Conservation (phyloP, 2,329 filamentous ascomycete genomes). For the Aureobasidium sp. region DNA sequence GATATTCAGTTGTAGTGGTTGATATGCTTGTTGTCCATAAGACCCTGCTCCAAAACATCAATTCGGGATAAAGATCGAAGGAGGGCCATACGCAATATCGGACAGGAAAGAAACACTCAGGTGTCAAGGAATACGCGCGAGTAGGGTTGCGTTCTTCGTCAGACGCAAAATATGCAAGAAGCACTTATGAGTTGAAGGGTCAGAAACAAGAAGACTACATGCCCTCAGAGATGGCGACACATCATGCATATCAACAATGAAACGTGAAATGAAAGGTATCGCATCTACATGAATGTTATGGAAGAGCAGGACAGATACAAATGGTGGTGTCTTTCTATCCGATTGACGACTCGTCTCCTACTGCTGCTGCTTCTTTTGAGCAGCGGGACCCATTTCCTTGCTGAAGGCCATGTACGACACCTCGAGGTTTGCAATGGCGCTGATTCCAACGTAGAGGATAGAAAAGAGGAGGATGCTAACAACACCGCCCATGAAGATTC, state of each 20-base stretch:
- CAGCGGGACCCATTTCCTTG: conserved; percentile 85
- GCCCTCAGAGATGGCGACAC: too few species aligned
- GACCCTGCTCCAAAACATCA: too few species aligned
- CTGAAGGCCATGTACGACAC: conserved; percentile 93
- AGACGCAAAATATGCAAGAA: too few species aligned
- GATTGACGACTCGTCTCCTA: neutral
- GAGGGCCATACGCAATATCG: too few species aligned
- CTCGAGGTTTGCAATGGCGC: conserved; percentile 68
- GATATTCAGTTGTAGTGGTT: too few species aligned
- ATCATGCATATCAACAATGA: too few species aligned
- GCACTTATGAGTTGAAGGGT: too few species aligned
- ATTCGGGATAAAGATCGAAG: too few species aligned
- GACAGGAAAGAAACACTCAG: too few species aligned
- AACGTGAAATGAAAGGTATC: neutral
- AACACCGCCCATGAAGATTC: conserved; percentile 80
- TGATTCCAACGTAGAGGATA: conserved; percentile 72
- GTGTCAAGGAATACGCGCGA: too few species aligned
- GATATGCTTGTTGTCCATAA: too few species aligned
- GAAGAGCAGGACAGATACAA: neutral
- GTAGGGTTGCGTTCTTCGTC: too few species aligned
- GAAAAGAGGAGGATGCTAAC: conserved; percentile 62
- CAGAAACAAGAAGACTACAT: neutral
- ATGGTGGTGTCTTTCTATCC: conserved; percentile 5
- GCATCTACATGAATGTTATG: conserved; percentile 10
- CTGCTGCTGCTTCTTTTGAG: conserved; percentile 64